Base-by-base conservation (phyloP, 768 basidiomycete species). In the Suillus tomentosus region DNA sequence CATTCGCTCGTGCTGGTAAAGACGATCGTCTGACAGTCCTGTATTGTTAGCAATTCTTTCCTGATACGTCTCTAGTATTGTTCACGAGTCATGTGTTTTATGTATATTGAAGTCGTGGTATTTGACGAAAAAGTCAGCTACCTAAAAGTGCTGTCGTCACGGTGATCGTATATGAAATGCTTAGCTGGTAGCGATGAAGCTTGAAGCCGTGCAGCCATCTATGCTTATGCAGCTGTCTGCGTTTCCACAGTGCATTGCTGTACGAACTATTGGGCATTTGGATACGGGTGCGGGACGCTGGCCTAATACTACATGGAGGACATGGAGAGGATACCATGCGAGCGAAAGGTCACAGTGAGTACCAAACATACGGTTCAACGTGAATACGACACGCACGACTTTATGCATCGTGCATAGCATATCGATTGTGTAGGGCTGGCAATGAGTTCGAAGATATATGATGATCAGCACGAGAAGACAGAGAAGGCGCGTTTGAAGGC, bases 81-180 rank as follows among this genome's bases (percentile, higher is more conserved):
- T 37, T 37, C 54, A 55, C n/a, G 36, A 3, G 14, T 39, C 36
- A 53, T 37, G n/a, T n/a, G n/a, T n/a, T n/a, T n/a, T n/a, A n/a
- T n/a, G n/a, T 37, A 11, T 55, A 55, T 37, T 42, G 24, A 42
- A 58, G 22, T 58, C 10, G 24, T 27, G 24, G 24, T 24, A 19
- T 40, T 40, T 42, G 27, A 27, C 10, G 27, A 27, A 27, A 27
- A 40, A 14, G 6, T 22, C 22, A 66, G 66, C 64, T 19, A n/a
- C 31, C 61, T 54, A 13, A 5, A 34, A 13, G 31, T n/a, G 19
- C 3, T 13, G 53, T 34, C 8, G 27, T 51, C 17, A 43, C 42
- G 0, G 8, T 19, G 15, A 31, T 53, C 27, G 10, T 31, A 15
- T 27, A 31, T 51, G 15, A 31, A 31, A 31, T 9, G 6, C 27